Conservation (phyloP, 1,139 yeast species). For the Taphrina sp. region DNA sequence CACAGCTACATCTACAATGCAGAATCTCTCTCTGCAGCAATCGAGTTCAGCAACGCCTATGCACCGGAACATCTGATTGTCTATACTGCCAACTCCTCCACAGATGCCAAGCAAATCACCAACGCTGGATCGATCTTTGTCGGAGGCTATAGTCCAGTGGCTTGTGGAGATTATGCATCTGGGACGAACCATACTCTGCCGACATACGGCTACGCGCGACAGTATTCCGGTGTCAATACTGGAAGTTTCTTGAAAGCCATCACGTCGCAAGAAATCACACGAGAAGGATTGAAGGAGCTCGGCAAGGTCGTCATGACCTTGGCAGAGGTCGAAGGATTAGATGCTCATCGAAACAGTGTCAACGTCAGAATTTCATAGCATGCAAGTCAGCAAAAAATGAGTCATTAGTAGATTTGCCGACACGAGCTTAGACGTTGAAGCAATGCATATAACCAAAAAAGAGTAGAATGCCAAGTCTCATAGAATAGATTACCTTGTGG, state of each 20-base stretch:
- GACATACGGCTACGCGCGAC: constrained; percentile 96
- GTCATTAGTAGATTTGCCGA: too few species aligned
- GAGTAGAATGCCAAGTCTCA: too few species aligned
- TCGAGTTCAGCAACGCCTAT: constrained; percentile 77
- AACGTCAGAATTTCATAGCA: constrained; percentile 88
- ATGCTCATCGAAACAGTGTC: constrained; percentile 95
- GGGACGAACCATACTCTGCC: constrained; percentile 67
- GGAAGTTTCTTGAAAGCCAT: constrained; percentile 93
- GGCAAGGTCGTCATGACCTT: constrained; percentile 95
- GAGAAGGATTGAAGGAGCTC: constrained; percentile 77
- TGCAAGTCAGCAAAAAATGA: too few species aligned
- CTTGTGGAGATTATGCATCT: constrained; percentile 91
- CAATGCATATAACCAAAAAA: too few species aligned
- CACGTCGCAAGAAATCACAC: constrained; percentile 85
- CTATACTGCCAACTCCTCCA: constrained; percentile 75
- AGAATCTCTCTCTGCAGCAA: constrained; percentile 68
- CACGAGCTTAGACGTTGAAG: too few species aligned
- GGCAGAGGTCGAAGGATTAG: constrained; percentile 96
- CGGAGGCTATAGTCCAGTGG: constrained; percentile 93
- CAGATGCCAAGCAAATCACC: constrained; percentile 68
- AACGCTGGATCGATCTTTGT: constrained; percentile 97
- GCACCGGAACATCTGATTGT: constrained; percentile 97
- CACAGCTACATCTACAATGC: constrained; percentile 82
- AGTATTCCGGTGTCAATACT: constrained; percentile 95
- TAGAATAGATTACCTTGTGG: too few species aligned